Evolutionary conservation across 352 stramenopile species (phyloP), one percentile per base, ranked within the genome.

Genomic region (Pythium dissotocum): DNA sequence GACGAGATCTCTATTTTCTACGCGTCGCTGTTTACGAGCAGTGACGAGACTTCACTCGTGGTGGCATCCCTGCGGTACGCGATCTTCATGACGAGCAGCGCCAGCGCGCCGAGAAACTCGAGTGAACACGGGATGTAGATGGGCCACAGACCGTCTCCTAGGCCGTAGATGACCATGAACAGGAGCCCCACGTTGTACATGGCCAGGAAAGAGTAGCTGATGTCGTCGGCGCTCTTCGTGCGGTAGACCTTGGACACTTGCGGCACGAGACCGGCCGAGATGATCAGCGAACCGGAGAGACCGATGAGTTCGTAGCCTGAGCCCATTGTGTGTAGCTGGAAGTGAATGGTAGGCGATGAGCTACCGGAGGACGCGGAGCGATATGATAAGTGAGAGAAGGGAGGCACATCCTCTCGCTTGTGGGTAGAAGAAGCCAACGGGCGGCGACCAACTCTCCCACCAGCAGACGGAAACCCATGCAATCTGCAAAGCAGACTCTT

Each of bases 161-260:
- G 62, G 30, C 78, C 75, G 53, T 89, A 87, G n/a, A 78, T 55
- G 18, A 75, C 77, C 21, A 85, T 80, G 36, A 77, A 69, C 35
- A 67, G 42, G 63, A 87, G 67, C 5, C 80, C 75, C 14, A 78
- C 24, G 18, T 81, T 68, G 69, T 85, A 87, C 44, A 85, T 72
- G 7, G 71, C 63, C 57, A 83, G 69, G 46, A 89, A 89, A n/a
- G 63, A 70, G 57, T 73, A 76, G 69, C 77, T 87, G 55, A 87
- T 79, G 64, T 87, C 75, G 42, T 75, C 70, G n/a, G 71, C 80
- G 32, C 71, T 90, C 59, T 87, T 85, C 52, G 78, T 84, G 40
- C 69, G 64, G 54, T 85, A 85, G 35, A 88, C 80, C 56, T 90
- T 85, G 42, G 76, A 7, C 36, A 91, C 85, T 67, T 89, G 80